Conservation (phyloP, 768 basidiomycete genomes). For the Filobasidium floriforme region DNA sequence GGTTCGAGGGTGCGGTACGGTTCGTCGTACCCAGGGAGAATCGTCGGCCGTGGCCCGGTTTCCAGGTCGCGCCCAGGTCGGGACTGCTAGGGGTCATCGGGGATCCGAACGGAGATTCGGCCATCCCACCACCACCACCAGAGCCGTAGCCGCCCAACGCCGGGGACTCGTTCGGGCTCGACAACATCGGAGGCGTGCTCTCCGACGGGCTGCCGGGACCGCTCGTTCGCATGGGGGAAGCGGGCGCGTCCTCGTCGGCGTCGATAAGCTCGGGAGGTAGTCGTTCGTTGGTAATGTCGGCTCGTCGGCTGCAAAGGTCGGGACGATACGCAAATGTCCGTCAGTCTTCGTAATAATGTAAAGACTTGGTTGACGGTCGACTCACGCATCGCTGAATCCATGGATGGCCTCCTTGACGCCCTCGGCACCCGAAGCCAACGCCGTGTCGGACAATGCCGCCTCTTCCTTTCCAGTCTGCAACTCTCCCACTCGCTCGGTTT, state of each 20-base stretch:
- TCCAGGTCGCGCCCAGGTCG: conserved; percentile 41
- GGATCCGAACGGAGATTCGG: conserved; percentile 16
- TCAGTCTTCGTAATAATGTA: conserved; percentile 1
- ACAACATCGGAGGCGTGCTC: conserved; percentile 21
- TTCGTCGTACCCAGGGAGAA: conserved; percentile 87
- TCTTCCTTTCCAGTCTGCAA: conserved; percentile 83
- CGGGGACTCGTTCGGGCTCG: conserved; percentile 19
- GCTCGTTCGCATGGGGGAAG: conserved; percentile 38
- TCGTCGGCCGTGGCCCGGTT: conserved; percentile 56
- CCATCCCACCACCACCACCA: neutral
- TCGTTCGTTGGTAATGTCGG: conserved; percentile 97
- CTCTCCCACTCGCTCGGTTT: conserved; percentile 94
- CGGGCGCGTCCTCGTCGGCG: conserved; percentile 36
- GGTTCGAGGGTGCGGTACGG: conserved; percentile 78
- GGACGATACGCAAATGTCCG: neutral
- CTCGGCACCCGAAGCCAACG: conserved; percentile 78
- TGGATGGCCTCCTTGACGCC: conserved; percentile 91
- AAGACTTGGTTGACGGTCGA: conserved; percentile 30
- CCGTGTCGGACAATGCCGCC: conserved; percentile 63
- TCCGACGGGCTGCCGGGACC: conserved; percentile 30
- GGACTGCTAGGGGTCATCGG: conserved; percentile 21
- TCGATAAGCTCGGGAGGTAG: conserved; percentile 94
- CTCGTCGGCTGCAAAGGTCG: conserved; percentile 63
- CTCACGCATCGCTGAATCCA: conserved; percentile 91
- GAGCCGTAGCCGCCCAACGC: too few species aligned